Percentiles rank a stretch among this genome's conserved stretches.
These are phyloP conservation scores for Cucurbita ficifolia DNA, from an alignment of 306 rosid genomes.

Conservation along the genomic window DNA sequence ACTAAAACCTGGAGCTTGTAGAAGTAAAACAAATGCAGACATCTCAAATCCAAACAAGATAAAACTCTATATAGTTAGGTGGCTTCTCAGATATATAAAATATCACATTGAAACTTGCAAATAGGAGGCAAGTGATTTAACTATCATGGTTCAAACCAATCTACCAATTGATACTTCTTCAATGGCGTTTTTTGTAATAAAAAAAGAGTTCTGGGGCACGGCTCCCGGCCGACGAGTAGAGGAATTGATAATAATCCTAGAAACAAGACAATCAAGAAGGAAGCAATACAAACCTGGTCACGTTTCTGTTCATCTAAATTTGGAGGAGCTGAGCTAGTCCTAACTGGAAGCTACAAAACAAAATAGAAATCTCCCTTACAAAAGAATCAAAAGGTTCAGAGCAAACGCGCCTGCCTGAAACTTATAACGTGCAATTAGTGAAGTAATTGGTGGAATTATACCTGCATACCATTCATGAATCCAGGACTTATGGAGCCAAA, in stretches of 20 bases:
- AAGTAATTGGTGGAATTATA: constrained; percentile 15
- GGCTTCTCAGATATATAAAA: neutral
- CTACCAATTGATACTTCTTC: neutral
- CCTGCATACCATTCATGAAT: constrained; percentile 58
- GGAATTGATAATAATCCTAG: neutral
- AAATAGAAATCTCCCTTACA: neutral
- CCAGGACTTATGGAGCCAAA: constrained; percentile 80
- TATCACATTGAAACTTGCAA: neutral
- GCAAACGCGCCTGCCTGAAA: neutral
- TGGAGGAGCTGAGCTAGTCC: constrained; percentile 97
- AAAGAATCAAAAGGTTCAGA: neutral
- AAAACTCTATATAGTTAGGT: too few relatives aligned
- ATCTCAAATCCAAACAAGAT: too few relatives aligned
- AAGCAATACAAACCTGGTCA: constrained; percentile 42
- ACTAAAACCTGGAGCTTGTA: constrained; percentile 2
- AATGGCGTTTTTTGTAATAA: too few relatives aligned
- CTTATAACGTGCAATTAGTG: constrained; percentile 2
- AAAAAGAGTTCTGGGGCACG: too few relatives aligned
- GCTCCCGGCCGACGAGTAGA: too few relatives aligned
- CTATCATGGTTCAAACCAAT: neutral
- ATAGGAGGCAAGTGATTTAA: neutral
- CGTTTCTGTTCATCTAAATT: constrained; percentile 87
- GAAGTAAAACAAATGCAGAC: neutral
- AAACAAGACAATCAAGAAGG: neutral
- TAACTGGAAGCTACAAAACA: constrained; percentile 67